Evolutionary conservation across 2,329 filamentous ascomycete species (phyloP), one percentile per base, ranked within the genome.

Genomic region (Arthrocladium fulminans): DNA sequence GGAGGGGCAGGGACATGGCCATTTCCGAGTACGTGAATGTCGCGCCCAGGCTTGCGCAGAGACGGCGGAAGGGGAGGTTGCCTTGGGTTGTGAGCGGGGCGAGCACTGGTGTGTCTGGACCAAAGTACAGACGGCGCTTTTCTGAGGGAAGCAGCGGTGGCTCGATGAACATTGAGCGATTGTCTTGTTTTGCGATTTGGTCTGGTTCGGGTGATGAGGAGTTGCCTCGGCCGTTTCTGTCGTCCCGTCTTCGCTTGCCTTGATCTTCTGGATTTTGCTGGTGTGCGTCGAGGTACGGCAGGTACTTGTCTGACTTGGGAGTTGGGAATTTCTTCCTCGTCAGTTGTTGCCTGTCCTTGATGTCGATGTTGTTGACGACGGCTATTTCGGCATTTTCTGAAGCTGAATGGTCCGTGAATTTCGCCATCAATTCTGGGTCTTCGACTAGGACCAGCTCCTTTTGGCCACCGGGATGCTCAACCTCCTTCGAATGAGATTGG

Each of bases 11-110:
- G 23, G 87, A 83, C 77, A 98, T 86, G 3, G 90, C 92, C 92
- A 98, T 98, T 67, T 98, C 92, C 0, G 90, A 97, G 72, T 95
- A 98, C 0, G 92, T 98, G 42, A 94, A 75, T 62, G 96, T 85
- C 23, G 88, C 89, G 29, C 92, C 92, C 20, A 97, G 76, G 48
- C 89, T 84, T 10, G 88, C 83, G 61, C 89, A 96, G 24, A 98
- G 78, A 43, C 92, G 80, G 49, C 92, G 83, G 72, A 95, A 98
- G 1, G 92, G 92, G 41, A 97, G 74, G 60, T 98, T 98, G 39
- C 92, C 92, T 68, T 97, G 92, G 0, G 92, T 98, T 1, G 92
- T 98, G 42, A 98, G 75, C 29, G 92, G 92, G 3, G 92, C 92
- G n/a, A 98, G 73, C 9, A 89, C 80, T 0, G 92, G 92, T 1